Conservation (phyloP, 192 early-diverging fungal species). For the Piromyces finnis region DNA sequence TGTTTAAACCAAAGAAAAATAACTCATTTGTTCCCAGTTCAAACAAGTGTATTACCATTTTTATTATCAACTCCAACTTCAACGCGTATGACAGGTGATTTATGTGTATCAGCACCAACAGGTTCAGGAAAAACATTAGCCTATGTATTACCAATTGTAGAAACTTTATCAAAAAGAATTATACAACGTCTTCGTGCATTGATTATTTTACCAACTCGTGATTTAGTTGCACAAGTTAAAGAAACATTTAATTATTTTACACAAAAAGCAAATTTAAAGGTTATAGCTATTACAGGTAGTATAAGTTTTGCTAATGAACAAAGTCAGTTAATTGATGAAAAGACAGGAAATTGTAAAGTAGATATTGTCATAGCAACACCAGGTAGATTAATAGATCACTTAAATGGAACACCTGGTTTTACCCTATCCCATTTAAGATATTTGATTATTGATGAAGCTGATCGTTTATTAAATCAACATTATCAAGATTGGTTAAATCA, state of each 20-base stretch:
- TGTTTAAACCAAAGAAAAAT: conserved; percentile 12
- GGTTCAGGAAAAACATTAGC: conserved; percentile 94
- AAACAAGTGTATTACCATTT: conserved; percentile 66
- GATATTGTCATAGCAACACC: conserved; percentile 90
- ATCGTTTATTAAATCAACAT: conserved; percentile 76
- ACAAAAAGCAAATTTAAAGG: conserved; percentile 54
- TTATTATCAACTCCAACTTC: conserved; percentile 56
- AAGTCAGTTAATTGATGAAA: background rate
- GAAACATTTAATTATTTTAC: conserved; percentile 62
- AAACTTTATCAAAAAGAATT: conserved; percentile 51
- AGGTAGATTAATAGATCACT: conserved; percentile 83
- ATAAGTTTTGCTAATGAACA: background rate
- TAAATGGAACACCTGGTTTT: conserved; percentile 66
- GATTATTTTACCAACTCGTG: conserved; percentile 81
- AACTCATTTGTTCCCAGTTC: conserved; percentile 21
- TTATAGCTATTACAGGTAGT: conserved; percentile 15
- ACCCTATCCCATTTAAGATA: conserved; percentile 82
- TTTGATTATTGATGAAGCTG: conserved; percentile 91
- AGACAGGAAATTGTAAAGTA: conserved; percentile 25
- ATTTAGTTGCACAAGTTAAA: conserved; percentile 76
- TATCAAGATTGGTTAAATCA: conserved; percentile 80
- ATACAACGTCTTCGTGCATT: conserved; percentile 71
- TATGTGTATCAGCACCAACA: conserved; percentile 88
- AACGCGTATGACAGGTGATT: conserved; percentile 34
- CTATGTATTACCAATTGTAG: conserved; percentile 85